These are phyloP conservation scores for Lactarius hengduanensis DNA, from an alignment of 768 basidiomycete species.

Conservation along the genomic window DNA sequence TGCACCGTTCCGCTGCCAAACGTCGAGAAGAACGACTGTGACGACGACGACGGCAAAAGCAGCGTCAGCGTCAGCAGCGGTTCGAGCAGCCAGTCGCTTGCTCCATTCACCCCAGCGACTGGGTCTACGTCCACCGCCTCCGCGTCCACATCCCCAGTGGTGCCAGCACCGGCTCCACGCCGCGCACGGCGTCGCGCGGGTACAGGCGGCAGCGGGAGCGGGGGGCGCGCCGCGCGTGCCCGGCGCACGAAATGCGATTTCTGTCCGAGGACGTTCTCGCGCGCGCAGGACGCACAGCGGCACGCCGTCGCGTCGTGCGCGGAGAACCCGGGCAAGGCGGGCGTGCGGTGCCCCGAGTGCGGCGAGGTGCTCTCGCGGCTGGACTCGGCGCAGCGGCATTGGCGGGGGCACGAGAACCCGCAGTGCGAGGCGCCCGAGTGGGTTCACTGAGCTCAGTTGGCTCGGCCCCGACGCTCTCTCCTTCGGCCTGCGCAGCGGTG, in stretches of 20 bases:
- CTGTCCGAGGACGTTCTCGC: constrained; percentile 18
- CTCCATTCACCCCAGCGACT: background rate
- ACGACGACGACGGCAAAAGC: background rate
- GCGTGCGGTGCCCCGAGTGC: constrained; percentile 21
- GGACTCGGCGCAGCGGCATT: constrained; percentile 25
- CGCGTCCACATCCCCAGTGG: background rate
- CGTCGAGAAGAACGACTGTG: background rate
- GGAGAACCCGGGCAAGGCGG: background rate
- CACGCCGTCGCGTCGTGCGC: constrained; percentile 16
- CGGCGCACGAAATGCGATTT: constrained; percentile 12
- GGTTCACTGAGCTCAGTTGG: background rate
- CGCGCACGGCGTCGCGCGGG: background rate
- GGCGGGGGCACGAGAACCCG: constrained; percentile 23
- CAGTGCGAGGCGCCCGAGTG: constrained; percentile 5
- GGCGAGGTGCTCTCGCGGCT: constrained; percentile 11
- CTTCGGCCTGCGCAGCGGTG: too few relatives aligned
- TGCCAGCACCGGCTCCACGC: background rate
- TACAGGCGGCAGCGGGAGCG: background rate
- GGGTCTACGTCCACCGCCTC: background rate
- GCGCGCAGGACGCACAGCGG: constrained; percentile 20
- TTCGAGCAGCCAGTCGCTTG: background rate
- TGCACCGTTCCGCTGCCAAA: background rate
- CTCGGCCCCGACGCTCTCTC: too few relatives aligned
- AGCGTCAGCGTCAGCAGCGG: background rate
- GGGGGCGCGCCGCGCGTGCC: background rate